These are phyloP conservation scores for Colletotrichum filicis DNA, from an alignment of 2,329 filamentous ascomycete species.

Conservation along the genomic window DNA sequence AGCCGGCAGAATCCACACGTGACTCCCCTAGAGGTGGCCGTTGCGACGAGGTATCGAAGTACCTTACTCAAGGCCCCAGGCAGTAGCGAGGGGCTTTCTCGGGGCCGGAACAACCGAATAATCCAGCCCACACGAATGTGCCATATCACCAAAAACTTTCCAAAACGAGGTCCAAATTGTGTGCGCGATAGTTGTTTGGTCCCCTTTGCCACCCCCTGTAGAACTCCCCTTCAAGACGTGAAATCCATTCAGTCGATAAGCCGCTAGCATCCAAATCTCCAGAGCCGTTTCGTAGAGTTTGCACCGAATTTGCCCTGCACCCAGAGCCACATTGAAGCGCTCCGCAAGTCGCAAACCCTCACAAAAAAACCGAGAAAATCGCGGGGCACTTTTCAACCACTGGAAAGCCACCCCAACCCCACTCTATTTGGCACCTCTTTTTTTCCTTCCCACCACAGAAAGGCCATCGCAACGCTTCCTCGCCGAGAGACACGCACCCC, in stretches of 20 bases:
- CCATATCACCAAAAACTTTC: constrained; percentile 25
- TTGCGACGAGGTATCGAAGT: no score
- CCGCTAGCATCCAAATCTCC: not conserved
- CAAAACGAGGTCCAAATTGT: constrained; percentile 25
- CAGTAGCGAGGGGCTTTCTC: constrained; percentile 21
- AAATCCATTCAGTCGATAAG: not conserved
- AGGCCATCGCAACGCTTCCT: constrained; percentile 27
- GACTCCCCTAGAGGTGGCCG: not conserved
- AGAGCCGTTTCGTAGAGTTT: not conserved
- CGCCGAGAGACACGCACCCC: constrained; percentile 30
- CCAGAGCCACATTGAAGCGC: constrained; percentile 17
- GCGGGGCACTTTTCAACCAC: constrained; percentile 34
- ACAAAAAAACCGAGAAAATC: constrained; percentile 29
- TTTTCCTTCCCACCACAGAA: constrained; percentile 35
- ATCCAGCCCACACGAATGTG: constrained; percentile 33
- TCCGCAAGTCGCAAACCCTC: constrained; percentile 28
- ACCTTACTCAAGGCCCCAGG: no score
- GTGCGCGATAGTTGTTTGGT: constrained; percentile 5
- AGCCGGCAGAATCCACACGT: constrained; percentile 13
- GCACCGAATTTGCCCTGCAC: constrained; percentile 1
- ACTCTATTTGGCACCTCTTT: constrained; percentile 34
- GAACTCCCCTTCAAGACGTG: not conserved
- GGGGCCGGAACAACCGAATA: constrained; percentile 20
- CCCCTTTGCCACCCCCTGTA: constrained; percentile 1
- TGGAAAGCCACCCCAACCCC: constrained; percentile 23